Evolutionary conservation across 2,329 filamentous ascomycete species (phyloP), one percentile per base, ranked within the genome.

Genomic region (Neospermospora avenae): DNA sequence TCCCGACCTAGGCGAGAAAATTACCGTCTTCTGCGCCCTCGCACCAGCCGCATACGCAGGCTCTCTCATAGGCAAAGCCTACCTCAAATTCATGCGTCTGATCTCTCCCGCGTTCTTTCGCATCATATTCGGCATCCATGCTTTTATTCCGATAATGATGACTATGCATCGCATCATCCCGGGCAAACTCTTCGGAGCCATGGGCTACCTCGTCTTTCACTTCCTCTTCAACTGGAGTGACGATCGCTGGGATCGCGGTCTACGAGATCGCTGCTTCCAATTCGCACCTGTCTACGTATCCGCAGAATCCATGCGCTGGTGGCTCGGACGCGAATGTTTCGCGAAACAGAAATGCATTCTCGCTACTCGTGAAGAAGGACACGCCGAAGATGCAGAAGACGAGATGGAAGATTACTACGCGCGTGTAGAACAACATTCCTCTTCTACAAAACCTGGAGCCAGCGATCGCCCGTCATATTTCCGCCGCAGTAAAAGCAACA

Each of bases 141-240:
- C 90, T 0, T 97, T 97, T 73, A 96, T 98, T 48, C 93, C 93
- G 0, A 80, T 95, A 65, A 97, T 97, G 63, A 63, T 65, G 61
- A 58, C 55, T 16, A 63, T 63, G 61, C 63, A 63, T 28, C 0
- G 75, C 0, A 64, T 86, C 3, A 73, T 96, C 2, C 84, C 87
- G 0, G 79, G 87, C 0, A 76, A 74, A 0, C 66, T 95, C 6
- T 97, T 96, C 69, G 91, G 91, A 6, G 85, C 84, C 69, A 81
- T 96, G 68, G 93, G 91, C 2, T 98, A 97, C 74, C 85, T 86
- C 51, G 90, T 97, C 3, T 97, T 97, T 69, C 88, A 87, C 0
- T 96, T 93, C 70, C 78, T 98, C 1, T 97, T 98, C 73, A 82
- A 88, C 71, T 98, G 93, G 93, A 86, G 84, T 0, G 93, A 98